Base-by-base conservation (phyloP, 495 filamentous ascomycete species). In the Penicillium longicatenatum region DNA sequence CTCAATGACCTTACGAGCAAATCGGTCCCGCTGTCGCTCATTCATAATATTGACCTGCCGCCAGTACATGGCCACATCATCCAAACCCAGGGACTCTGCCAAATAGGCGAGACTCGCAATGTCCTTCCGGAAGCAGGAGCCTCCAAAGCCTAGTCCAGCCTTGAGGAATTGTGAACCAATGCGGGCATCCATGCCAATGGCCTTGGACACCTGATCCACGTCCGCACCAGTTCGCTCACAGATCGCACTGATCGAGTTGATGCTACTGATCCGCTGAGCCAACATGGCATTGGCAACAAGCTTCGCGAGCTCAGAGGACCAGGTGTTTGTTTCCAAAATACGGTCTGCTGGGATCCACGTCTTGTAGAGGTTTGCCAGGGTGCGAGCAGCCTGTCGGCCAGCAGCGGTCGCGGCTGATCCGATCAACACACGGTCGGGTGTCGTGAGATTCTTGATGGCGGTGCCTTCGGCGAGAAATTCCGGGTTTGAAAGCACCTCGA, bases 381-480 rank as follows among this genome's bases (percentile, higher is more conserved):
- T 72, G 14, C 79, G 76, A 2, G 89, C 89, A 6, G 91, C 91
- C 17, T 70, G 74, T 16, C 73, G 74, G 12, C 88, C 89, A 2
- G 77, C 63, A 4, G 71, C 54, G 0, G 84, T 89, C 12, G 71
- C 70, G 2, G 81, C 71, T 2, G 86, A 91, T 20, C 91, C 91
- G 63, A 95, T 92, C 21, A 93, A 75, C 11, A 93, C 83, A 10
- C 91, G 84, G 55, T 91, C 89, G 4, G 91, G 91, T n/a, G 75
- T 62, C 52, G 89, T 79, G 19, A 93, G 73, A 64, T 93, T 85
- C 9, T 80, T 65, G 55, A 93, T 79, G 1, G 91, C 91, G 1
- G 87, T 90, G 16, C 91, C 91, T 57, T 91, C 89, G 10, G 91
- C 86, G 0, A 93, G 76, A 59, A 93, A 93, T 62, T 95, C 90